Evolutionary conservation across 2,329 filamentous ascomycete genomes (phyloP), one percentile per base, ranked within the genome.

Genomic region (Arachnopeziza araneosa): DNA sequence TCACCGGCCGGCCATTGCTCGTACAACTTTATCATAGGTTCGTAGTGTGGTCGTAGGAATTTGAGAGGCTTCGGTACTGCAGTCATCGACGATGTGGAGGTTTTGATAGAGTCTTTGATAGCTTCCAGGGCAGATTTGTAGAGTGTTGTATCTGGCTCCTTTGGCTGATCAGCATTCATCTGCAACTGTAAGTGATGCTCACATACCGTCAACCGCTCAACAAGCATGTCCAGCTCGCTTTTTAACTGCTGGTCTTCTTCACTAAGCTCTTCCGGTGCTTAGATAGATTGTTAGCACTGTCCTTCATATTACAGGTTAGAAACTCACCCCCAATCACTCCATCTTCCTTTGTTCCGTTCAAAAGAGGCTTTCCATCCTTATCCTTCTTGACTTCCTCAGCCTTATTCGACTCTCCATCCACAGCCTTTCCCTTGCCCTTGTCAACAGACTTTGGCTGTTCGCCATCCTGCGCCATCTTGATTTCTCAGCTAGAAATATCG

Each of bases 181-280:
- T 21, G 44, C 51, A 24, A 51, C 23, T 26, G 24, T 19, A 44
- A 22, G 14, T 9, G 7, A 26, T 54, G 23, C 32, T 57, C 67
- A 69, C 77, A 71, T 79, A 96, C 92, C 75, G 90, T 90, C 83
- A 99, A 81, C 72, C 95, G 86, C 79, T 99, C 95, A 9, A 97
- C 93, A 56, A 99, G 85, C 93, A 98, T 96, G 68, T 99, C 95
- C 64, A 99, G 87, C 78, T 99, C 95, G 72, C 84, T 93, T 82
- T 99, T 99, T 72, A 99, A 86, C 80, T 98, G 93, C 78, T 98
- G 93, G 68, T 99, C 95, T 76, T 99, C 95, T 72, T 99, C 95
- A 72, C 84, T 99, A 69, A 99, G 87, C 78, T 99, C 95, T 78
- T 98, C 93, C 79, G 82, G 74, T 71, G 75, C 77, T 76, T 63